A percentile compares a stretch with the other conserved stretches of the same genome.
These are phyloP conservation scores for Metroxylon sagu DNA, from an alignment of 176 grass and related monocot genomes.

Conservation along the genomic window DNA sequence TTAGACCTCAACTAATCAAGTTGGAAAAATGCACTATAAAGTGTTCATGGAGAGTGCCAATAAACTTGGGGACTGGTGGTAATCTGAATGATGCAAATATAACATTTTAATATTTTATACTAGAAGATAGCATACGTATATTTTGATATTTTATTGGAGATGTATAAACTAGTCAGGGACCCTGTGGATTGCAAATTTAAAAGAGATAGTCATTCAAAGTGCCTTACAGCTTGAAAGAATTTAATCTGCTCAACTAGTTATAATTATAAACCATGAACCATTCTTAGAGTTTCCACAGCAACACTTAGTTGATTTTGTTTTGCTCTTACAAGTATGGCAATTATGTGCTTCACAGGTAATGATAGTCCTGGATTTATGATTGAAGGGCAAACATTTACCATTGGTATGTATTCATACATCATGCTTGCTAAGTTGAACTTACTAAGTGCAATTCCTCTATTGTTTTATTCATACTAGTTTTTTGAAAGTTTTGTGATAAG, in stretches of 20 bases:
- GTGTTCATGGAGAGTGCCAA: too few relatives aligned
- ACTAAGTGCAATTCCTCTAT: too few relatives aligned
- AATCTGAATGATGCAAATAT: not conserved
- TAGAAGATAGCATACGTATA: not conserved
- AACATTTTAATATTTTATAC: not conserved
- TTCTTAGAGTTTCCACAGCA: not conserved
- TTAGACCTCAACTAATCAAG: too few relatives aligned
- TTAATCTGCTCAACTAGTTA: not conserved
- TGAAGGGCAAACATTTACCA: conserved; percentile 88
- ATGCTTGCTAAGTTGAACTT: too few relatives aligned
- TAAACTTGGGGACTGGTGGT: too few relatives aligned
- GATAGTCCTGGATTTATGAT: conserved; percentile 64
- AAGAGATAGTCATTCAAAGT: not conserved
- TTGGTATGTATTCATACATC: conserved; percentile 33
- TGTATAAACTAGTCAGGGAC: not conserved
- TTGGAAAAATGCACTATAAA: too few relatives aligned
- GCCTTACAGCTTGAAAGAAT: not conserved
- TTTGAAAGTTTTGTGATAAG: too few relatives aligned
- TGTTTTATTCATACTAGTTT: too few relatives aligned
- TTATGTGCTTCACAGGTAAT: conserved; percentile 47
- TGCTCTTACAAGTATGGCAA: not conserved
- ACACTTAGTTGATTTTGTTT: not conserved
- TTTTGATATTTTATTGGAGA: not conserved
- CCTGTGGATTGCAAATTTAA: not conserved
- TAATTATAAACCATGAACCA: not conserved